Percentiles rank a stretch among this genome's conserved stretches.
Evolutionary conservation across 805 yeast species (phyloP).

Genomic region (Starmerella bombicola): DNA sequence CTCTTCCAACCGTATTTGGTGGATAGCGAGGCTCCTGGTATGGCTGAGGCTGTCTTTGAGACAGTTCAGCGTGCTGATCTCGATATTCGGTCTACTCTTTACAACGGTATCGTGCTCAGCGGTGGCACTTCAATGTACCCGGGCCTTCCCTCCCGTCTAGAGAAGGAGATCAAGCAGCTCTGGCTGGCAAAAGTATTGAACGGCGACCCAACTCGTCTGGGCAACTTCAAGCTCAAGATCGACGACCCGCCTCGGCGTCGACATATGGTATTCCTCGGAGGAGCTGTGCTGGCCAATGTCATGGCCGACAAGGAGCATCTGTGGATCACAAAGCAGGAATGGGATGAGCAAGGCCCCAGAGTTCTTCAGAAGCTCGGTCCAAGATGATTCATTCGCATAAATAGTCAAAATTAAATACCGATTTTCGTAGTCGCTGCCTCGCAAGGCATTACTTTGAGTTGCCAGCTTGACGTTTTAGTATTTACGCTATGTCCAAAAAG

Average conservation of each 20-base stretch:
- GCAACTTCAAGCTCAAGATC: conserved; percentile 84
- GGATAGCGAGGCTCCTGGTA: conserved; percentile 93
- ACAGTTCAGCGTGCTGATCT: conserved; percentile 91
- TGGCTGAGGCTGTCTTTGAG: conserved; percentile 84
- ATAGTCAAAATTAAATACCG: too few species aligned
- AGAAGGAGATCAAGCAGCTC: conserved; percentile 88
- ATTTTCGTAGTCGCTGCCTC: too few species aligned
- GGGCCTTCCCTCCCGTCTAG: conserved; percentile 89
- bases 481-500: too few species aligned
- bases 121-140: conserved; percentile 99
- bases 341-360: conserved; percentile 93
- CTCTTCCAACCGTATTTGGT: conserved; percentile 90
- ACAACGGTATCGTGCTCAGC: conserved; percentile 82
- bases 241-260: conserved; percentile 98
- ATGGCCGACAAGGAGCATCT: conserved; percentile 98
- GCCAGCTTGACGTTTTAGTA: too few species aligned
- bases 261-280: conserved; percentile 98
- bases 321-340: conserved; percentile 94
- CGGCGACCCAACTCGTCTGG: conserved; percentile 71
- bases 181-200: conserved; percentile 84
- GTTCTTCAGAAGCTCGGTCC: conserved; percentile 84
- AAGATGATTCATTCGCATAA: conserved; percentile 36
- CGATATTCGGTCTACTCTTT: conserved; percentile 78
- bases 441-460: too few species aligned
- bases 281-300: conserved; percentile 92